Conservation (phyloP, 2,329 filamentous ascomycete species). For the Epicoccum sorghinum region DNA sequence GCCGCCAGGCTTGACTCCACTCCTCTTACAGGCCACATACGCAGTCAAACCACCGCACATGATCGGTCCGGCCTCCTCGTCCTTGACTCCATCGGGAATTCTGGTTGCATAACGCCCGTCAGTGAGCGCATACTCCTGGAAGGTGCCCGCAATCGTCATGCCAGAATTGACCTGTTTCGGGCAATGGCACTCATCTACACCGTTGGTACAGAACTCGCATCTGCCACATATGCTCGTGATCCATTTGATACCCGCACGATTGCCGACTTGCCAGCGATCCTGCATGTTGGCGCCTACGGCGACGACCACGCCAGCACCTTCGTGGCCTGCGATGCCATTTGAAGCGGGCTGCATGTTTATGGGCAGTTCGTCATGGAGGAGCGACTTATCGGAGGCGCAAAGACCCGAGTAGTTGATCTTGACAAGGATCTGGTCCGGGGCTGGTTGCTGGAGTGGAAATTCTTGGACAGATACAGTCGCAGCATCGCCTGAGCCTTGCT, state of each 20-base stretch:
- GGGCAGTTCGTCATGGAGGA: constrained; percentile 46
- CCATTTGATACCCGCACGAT: constrained; percentile 58
- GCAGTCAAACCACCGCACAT: constrained; percentile 58
- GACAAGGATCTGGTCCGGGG: constrained; percentile 61
- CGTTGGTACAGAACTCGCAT: constrained; percentile 79
- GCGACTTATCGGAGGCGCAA: constrained; percentile 59
- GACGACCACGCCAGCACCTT: constrained; percentile 81
- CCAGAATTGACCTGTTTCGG: constrained; percentile 71
- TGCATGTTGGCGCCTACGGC: constrained; percentile 70
- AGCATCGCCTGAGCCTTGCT: constrained; percentile 34
- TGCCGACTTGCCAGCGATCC: constrained; percentile 66
- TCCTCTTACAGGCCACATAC: constrained; percentile 53
- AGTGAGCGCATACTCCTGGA: constrained; percentile 53
- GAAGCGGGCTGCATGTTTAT: constrained; percentile 67
- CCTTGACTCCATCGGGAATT: constrained; percentile 51
- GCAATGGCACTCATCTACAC: constrained; percentile 55
- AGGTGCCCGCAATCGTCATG: constrained; percentile 50
- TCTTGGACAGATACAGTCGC: constrained; percentile 34
- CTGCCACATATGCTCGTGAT: constrained; percentile 74
- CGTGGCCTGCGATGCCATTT: constrained; percentile 75
- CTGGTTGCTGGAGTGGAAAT: constrained; percentile 45
- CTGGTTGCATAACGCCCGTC: constrained; percentile 53
- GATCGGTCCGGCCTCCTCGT: constrained; percentile 54
- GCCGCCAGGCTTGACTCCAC: constrained; percentile 45
- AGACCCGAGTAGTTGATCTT: constrained; percentile 63